Base-by-base conservation (phyloP, 2,329 filamentous ascomycete genomes). In the Trichoderma breve region DNA sequence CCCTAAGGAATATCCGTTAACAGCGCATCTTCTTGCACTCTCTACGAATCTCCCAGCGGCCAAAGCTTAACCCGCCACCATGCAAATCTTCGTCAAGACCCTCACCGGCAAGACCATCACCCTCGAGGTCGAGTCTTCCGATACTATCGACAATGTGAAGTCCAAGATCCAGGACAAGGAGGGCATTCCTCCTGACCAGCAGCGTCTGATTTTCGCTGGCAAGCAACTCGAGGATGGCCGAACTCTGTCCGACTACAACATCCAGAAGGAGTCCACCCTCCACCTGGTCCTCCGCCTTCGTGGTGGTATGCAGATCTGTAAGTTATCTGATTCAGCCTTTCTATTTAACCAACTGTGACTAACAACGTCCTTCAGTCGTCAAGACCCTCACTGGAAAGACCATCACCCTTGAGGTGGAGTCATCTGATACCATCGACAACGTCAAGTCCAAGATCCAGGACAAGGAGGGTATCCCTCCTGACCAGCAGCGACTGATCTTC, bases 41-140 rank as follows among this genome's bases (percentile, higher is more conserved):
- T 71, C 55, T 70, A 28, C n/a, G 28, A 58, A 71, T 75, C 70
- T 73, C 69, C 68, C 74, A 76, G 71, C 76, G 68, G 76, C 74
- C 14, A 47, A 53, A 24, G 24, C 34, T 34, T 32, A 47, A 69
- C 78, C 78, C 80, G 81, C 76, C 84, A 90, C 77, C 83, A 97
- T 97, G 95, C 95, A 97, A 89, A 97, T 98, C 88, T 98, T 97
- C 85, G 95, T 97, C 80, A 97, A 97, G 91, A 97, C 94, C 78
- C 89, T 97, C 79, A 97, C 95, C 84, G 94, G 94, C 80, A 83
- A 83, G 82, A 83, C 81, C 75, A 83, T 83, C 77, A 83, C 82
- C 71, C 80, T 83, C 53, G 86, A 97, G 85, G 94, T 97, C 6
- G 94, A 97, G 82, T 94, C 92, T 0, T 93, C 90, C 2, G 95